A percentile compares a stretch with the other conserved stretches of the same genome.
phyloP scores from a whole-genome alignment of 768 basidiomycete species.

The Naganishia vishniacii region DNA sequence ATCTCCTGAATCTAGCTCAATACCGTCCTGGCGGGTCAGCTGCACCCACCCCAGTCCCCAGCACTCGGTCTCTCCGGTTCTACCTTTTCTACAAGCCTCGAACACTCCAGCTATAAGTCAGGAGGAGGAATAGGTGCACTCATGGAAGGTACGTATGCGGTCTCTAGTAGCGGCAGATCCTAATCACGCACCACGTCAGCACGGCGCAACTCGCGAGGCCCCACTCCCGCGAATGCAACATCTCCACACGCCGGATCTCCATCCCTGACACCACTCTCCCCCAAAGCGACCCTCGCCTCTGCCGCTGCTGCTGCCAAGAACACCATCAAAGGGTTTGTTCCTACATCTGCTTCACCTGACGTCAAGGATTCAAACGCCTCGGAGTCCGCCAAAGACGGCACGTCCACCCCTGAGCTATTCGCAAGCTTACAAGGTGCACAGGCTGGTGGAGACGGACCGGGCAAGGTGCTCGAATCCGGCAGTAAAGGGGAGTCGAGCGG shows the following conservation, averaged over 20 bases:
- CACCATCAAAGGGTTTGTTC: conserved; percentile 13
- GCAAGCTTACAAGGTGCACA: conserved; percentile 9
- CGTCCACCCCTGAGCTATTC: conserved; percentile 10
- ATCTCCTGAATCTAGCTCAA: not conserved
- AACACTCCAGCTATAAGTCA: not conserved
- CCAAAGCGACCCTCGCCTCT: not conserved
- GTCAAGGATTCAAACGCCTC: not conserved
- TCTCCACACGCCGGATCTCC: not conserved
- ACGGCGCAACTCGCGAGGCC: not conserved
- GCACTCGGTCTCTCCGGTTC: not conserved
- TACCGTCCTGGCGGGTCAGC: not conserved
- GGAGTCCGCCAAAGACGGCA: not conserved
- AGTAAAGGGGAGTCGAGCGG: not conserved
- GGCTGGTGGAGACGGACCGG: conserved; percentile 7
- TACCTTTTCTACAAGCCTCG: not conserved
- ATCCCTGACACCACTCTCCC: not conserved
- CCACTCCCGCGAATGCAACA: not conserved
- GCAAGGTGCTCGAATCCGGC: not conserved
- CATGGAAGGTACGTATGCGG: conserved; percentile 3
- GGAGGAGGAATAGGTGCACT: conserved; percentile 7
- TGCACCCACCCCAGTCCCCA: not conserved
- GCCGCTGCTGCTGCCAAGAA: not conserved
- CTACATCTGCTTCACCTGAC: not conserved
- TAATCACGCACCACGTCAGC: not conserved
- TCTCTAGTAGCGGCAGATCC: not conserved